Base-by-base conservation (phyloP, 2,329 filamentous ascomycete genomes). In the Cercospora beticola region DNA sequence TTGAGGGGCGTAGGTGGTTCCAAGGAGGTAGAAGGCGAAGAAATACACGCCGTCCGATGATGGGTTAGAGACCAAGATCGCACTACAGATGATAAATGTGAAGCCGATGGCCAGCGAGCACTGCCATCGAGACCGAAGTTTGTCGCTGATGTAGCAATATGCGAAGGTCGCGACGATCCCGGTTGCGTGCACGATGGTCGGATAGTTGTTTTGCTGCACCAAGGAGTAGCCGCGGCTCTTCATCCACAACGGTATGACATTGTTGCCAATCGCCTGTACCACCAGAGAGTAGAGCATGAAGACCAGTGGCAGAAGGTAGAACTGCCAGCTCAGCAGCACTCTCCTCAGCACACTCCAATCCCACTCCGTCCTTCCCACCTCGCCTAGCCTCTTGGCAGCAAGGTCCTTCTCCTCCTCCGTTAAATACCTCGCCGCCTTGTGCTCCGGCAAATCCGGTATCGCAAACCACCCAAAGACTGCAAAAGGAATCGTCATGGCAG, bases 221-320 rank as follows among this genome's bases (percentile, higher is more conserved):
- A 79, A 75, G 3, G 75, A 80, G 68, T 83, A 83, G 3, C 82
- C 82, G 3, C 80, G 78, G 0, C 81, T 82, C 2, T 79, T 79
- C 79, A 83, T 81, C 82, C 82, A 83, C 18, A 83, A 74, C 26
- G 78, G 79, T 75, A 83, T 82, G 5, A 83, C 81, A 46, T 83
- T 83, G 75, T 83, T 83, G 14, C 74, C 71, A 0, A 83, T 76
- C 60, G 78, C 78, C 70, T 83, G 82, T 0, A 83, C 79, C 21
- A 79, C 81, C 2, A 83, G 79, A 0, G 82, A 83, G 71, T 83
- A 83, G 1, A 83, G 76, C 82, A 83, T 83, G 72, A 83, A 83
- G 5, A 83, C 80, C 1, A 80, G 77, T 0, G 82, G 82, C 0
- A 83, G 74, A 1, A 83, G 75, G 72, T 80, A 83, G 66, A 83